A percentile compares a stretch with the other conserved stretches of the same genome.
phyloP scores from a whole-genome alignment of 495 filamentous ascomycete species.

The Friedmanniomyces simplex region DNA sequence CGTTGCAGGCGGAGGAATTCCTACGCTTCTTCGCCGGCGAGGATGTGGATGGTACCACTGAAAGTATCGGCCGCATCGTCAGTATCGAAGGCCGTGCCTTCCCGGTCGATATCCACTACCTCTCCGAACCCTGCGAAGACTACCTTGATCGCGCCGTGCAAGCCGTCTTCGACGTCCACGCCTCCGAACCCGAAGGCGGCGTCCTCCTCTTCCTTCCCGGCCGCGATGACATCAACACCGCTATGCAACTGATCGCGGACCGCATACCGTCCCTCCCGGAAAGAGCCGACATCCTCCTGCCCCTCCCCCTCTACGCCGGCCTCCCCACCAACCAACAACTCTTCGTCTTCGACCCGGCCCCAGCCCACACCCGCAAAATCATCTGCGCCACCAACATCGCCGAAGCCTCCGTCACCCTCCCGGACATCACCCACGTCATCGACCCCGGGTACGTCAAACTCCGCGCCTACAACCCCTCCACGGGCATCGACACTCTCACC shows the following conservation, averaged over 20 bases:
- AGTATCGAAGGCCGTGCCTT: constrained; percentile 86
- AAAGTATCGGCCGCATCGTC: constrained; percentile 49
- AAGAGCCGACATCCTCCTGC: constrained; percentile 19
- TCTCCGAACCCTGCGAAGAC: constrained; percentile 70
- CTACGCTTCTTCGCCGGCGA: constrained; percentile 62
- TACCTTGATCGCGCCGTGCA: constrained; percentile 81
- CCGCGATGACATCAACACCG: constrained; percentile 34
- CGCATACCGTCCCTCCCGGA: constrained; percentile 21
- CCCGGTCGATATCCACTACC: constrained; percentile 80
- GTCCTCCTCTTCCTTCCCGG: constrained; percentile 51
- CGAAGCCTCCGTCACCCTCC: constrained; percentile 36
- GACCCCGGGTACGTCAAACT: constrained; percentile 70
- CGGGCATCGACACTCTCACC: constrained; percentile 88
- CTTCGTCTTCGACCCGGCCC: constrained; percentile 33
- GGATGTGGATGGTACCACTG: constrained; percentile 31
- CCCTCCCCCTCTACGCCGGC: constrained; percentile 34
- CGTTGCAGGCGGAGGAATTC: constrained; percentile 84
- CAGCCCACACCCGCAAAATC: constrained; percentile 31
- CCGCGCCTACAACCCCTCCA: constrained; percentile 74
- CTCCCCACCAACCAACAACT: constrained; percentile 33
- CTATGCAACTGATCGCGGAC: constrained; percentile 29
- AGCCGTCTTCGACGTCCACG: constrained; percentile 87
- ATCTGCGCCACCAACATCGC: constrained; percentile 36
- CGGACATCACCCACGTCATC: constrained; percentile 33
- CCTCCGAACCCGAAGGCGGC: constrained; percentile 75